These are phyloP conservation scores for Penicillium sp. DNA, from an alignment of 2,329 filamentous ascomycete genomes.

Conservation along the genomic window DNA sequence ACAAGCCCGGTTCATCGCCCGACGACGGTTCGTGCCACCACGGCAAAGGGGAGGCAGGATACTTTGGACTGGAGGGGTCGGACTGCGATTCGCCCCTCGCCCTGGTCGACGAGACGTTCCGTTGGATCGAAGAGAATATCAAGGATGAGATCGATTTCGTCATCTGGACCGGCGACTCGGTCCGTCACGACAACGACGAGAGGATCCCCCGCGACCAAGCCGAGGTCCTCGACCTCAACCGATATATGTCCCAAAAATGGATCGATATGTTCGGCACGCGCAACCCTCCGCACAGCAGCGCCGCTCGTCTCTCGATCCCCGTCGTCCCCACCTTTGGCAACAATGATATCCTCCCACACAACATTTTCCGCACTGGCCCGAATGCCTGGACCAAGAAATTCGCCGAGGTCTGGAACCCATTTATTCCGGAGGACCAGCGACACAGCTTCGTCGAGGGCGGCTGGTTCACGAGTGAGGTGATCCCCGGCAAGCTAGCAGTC, in stretches of 20 bases:
- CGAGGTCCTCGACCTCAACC: slow-evolving; percentile 80
- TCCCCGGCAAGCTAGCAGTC: slow-evolving; percentile 81
- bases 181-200: slow-evolving; percentile 87
- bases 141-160: slow-evolving; percentile 85
- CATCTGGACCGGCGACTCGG: slow-evolving; percentile 90
- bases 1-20: slow-evolving; percentile 77
- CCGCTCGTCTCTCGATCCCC: slow-evolving; percentile 69
- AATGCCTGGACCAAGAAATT: slow-evolving; percentile 84
- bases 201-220: slow-evolving; percentile 72
- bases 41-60: slow-evolving; percentile 74
- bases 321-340: slow-evolving; percentile 92
- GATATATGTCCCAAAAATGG: slow-evolving; percentile 76
- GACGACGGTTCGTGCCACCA: slow-evolving; percentile 74
- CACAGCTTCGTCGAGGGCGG: slow-evolving; percentile 91
- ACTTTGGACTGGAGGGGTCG: slow-evolving; percentile 82
- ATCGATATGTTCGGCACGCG: slow-evolving; percentile 68
- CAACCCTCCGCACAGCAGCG: slow-evolving; percentile 46
- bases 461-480: slow-evolving; percentile 93
- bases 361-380: slow-evolving; percentile 83
- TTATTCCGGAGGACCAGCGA: slow-evolving; percentile 89
- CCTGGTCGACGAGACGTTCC: slow-evolving; percentile 84
- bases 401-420: slow-evolving; percentile 76
- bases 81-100: slow-evolving; percentile 84
- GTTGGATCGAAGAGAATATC: slow-evolving; percentile 81
- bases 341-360: slow-evolving; percentile 97